Conservation (phyloP, 495 filamentous ascomycete species). For the Baudoinia panamericana region DNA sequence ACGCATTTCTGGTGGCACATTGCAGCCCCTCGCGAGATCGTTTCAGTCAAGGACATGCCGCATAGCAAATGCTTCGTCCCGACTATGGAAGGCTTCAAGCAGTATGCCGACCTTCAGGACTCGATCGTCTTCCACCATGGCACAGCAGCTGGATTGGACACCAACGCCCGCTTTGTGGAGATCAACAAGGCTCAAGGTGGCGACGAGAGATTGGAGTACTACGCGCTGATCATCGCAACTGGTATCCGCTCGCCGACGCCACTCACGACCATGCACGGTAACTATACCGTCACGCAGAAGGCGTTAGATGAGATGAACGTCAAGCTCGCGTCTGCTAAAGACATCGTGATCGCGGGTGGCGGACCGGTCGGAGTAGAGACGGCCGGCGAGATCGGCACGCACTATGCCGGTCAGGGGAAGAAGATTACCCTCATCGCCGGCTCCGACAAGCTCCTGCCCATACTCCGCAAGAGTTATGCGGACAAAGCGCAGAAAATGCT, state of each 20-base stretch:
- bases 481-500: slow-evolving; percentile 33
- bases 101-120: slow-evolving; percentile 22
- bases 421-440: slow-evolving; percentile 35
- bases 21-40: slow-evolving; percentile 28
- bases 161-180: slow-evolving; percentile 24
- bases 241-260: slow-evolving; percentile 23
- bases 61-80: slow-evolving; percentile 26
- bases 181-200: slow-evolving; percentile 13
- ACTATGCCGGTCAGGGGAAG: slow-evolving; percentile 28
- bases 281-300: slow-evolving; percentile 15
- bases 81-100: slow-evolving; percentile 26
- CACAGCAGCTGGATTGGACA: slow-evolving; percentile 27
- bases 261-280: slow-evolving; percentile 24
- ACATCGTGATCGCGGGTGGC: slow-evolving; percentile 43
- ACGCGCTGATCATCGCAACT: slow-evolving; percentile 34
- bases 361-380: slow-evolving; percentile 53
- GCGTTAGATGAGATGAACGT: slow-evolving; percentile 22
- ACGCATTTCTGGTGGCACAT: slow-evolving; percentile 31
- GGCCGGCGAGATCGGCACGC: slow-evolving; percentile 38
- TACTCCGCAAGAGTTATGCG: slow-evolving; percentile 29
- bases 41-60: slow-evolving; percentile 25
- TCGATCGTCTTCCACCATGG: slow-evolving; percentile 31
- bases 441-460: slow-evolving; percentile 34
- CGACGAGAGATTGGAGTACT: slow-evolving; percentile 26
- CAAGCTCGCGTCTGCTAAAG: slow-evolving; percentile 26